A percentile compares a stretch with the other conserved stretches of the same genome.
phyloP scores from a whole-genome alignment of 1,139 yeast genomes.

The Keqinozyma sinolaborantium region DNA sequence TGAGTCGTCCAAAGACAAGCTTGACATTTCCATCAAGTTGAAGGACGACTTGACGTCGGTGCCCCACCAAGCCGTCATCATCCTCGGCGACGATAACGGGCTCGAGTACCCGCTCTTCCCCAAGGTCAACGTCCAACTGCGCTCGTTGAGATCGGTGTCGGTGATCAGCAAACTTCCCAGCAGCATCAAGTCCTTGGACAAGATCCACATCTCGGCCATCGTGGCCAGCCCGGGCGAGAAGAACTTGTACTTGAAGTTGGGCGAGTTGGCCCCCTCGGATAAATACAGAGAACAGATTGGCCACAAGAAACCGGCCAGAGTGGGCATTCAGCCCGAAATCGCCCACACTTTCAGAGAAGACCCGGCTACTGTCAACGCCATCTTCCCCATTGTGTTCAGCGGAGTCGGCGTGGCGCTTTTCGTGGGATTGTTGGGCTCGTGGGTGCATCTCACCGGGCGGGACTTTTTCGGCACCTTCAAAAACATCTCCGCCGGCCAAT shows the following conservation, averaged over 20 bases:
- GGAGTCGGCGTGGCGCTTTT: constrained; percentile 40
- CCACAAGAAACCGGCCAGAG: constrained; percentile 31
- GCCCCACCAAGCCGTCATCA: constrained; percentile 28
- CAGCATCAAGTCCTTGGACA: constrained; percentile 31
- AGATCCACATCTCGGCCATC: constrained; percentile 29
- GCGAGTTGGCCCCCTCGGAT: constrained; percentile 30
- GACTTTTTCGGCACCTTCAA: constrained; percentile 37
- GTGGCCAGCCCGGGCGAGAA: constrained; percentile 23
- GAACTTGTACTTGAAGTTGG: constrained; percentile 26
- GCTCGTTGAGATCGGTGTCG: constrained; percentile 21
- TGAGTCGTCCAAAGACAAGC: constrained; percentile 29
- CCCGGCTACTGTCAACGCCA: constrained; percentile 51
- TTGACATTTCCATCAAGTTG: constrained; percentile 27
- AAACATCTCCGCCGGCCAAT: constrained; percentile 23
- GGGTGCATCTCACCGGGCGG: constrained; percentile 45
- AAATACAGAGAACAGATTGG: constrained; percentile 22
- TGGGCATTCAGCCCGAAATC: constrained; percentile 62
- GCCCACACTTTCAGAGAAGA: constrained; percentile 61
- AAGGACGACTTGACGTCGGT: constrained; percentile 19
- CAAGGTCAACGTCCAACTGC: constrained; percentile 15
- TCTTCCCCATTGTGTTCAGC: constrained; percentile 54
- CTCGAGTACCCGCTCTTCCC: constrained; percentile 25
- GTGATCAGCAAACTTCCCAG: constrained; percentile 33
- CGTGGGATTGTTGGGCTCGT: constrained; percentile 40
- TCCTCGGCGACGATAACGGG: constrained; percentile 23